Percentiles rank a stretch among this genome's conserved stretches.
These are phyloP conservation scores for Pyrus betulifolia DNA, from an alignment of 306 rosid genomes.

Conservation along the genomic window DNA sequence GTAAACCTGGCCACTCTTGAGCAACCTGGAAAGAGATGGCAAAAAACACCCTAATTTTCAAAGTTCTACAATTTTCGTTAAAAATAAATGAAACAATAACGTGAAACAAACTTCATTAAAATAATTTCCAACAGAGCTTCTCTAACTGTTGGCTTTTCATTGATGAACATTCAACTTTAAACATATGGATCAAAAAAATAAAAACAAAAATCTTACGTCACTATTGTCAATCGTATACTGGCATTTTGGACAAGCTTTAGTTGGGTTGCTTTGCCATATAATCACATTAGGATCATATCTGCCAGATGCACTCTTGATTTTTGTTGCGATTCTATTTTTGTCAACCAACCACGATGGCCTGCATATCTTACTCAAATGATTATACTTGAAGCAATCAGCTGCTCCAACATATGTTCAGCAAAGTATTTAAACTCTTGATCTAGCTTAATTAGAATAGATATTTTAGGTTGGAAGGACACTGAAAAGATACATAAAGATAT, in stretches of 20 bases:
- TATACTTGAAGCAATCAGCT: not conserved
- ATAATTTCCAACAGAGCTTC: not conserved
- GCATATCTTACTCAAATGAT: conserved; percentile 21
- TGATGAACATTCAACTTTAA: not conserved
- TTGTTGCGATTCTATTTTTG: conserved; percentile 78
- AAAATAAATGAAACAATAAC: not conserved
- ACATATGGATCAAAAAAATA: not conserved
- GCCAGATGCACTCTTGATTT: conserved; percentile 71
- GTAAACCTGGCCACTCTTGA: conserved; percentile 86
- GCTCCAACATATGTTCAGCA: not conserved
- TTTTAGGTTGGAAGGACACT: not conserved
- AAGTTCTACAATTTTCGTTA: not conserved
- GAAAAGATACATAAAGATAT: not conserved
- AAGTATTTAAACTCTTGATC: not conserved
- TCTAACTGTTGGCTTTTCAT: not conserved
- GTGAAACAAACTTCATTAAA: not conserved
- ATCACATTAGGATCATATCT: conserved; percentile 33
- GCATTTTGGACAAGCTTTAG: conserved; percentile 75
- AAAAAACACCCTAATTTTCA: conserved; percentile 3
- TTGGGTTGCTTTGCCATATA: conserved; percentile 74
- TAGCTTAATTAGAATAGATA: not conserved
- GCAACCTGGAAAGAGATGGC: conserved; percentile 42
- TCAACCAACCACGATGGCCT: conserved; percentile 78
- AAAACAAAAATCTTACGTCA: conserved; percentile 40
- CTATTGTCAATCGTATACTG: conserved; percentile 61